Evolutionary conservation across 1,284 basidiomycete genomes (phyloP), one percentile per base, ranked within the genome.

Genomic region (Paramarasmius palmivorus): DNA sequence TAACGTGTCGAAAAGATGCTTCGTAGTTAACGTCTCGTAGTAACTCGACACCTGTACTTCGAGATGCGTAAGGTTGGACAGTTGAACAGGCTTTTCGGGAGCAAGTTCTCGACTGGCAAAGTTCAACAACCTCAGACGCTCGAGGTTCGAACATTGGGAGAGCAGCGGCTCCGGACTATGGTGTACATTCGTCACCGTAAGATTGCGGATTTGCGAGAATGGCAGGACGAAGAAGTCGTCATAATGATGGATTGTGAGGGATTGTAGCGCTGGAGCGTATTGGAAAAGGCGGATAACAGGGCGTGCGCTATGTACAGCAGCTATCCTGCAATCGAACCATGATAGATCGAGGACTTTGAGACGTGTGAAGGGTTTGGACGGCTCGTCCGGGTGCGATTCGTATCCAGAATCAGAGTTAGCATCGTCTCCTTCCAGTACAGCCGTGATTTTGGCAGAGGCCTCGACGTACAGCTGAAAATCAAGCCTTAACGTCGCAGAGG

Each of bases 191-290:
- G 44, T 46, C 12, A 46, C n/a, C 12, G 25, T 46, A n/a, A 46
- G 25, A 3, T 12, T 32, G 4, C 29, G 44, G 14, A 46, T 10
- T 4, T 32, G 5, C 1, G 44, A 46, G 17, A 46, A 26, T n/a
- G 44, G 44, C n/a, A 46, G 29, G 17, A 46, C 25, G 44, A 46
- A 46, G 14, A 23, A 46, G 25, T 46, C 44, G 25, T 46, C 44
- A 19, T 46, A 46, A n/a, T 46, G 44, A 29, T 23, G 44, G 23
- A 46, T 46, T 22, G 44, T 46, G 4, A 46, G 26, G 25, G 44
- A 46, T n/a, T 19, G 23, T 32, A 46, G 32, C n/a, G 44, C 25
- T 14, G 44, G 25, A 26, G 19, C 44, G 19, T 46, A 17, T 26
- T 29, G 25, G 44, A 46, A 46, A 8, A 46, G 14, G 12, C 26